A percentile compares a stretch with the other conserved stretches of the same genome.
These are phyloP conservation scores for Candida sp. DNA, from an alignment of 1,139 yeast genomes.

Conservation along the genomic window DNA sequence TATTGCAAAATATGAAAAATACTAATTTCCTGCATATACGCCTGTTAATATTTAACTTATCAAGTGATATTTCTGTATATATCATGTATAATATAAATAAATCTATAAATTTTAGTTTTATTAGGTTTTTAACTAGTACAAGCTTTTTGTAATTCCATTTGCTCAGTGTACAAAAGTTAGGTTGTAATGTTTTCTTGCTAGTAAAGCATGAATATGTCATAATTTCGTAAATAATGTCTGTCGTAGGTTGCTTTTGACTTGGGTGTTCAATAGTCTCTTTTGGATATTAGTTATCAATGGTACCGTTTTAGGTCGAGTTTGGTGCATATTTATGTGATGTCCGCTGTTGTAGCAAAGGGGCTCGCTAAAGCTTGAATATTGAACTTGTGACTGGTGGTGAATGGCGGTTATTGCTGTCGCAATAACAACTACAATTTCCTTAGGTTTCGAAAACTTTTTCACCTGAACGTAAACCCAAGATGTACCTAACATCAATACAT, in stretches of 20 bases:
- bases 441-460: conserved; percentile 59
- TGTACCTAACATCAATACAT: conserved; percentile 82
- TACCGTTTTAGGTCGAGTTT: neutral
- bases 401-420: too few relatives aligned
- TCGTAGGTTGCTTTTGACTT: neutral
- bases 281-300: neutral
- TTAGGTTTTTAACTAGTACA: neutral
- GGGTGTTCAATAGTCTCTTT: too few relatives aligned
- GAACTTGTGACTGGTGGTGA: too few relatives aligned
- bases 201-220: neutral
- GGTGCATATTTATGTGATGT: neutral
- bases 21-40: neutral
- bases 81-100: neutral
- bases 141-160: too few relatives aligned
- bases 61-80: too few relatives aligned
- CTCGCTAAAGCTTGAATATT: neutral
- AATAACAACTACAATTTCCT: too few relatives aligned
- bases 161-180: neutral
- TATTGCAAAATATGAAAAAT: too few relatives aligned
- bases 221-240: neutral
- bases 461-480: conserved; percentile 75
- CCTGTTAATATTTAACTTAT: neutral
- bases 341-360: neutral
- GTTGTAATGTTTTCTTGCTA: neutral
- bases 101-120: neutral